These are phyloP conservation scores for Cyclotella choctawhatcheeana DNA, from an alignment of 108 stramenopile species.

Conservation along the genomic window DNA sequence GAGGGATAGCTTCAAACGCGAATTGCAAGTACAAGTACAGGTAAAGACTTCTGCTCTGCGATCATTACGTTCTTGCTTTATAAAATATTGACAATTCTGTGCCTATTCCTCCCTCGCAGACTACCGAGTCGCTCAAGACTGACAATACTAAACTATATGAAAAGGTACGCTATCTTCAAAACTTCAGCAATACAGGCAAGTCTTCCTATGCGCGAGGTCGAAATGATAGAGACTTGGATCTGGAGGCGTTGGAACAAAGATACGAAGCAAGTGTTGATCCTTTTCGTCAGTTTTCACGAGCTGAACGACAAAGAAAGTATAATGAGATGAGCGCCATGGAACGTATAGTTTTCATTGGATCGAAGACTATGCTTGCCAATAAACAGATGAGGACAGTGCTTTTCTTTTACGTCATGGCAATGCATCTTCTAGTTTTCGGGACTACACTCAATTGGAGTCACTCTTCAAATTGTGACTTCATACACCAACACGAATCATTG, in stretches of 20 bases:
- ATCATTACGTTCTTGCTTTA: no score
- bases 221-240: constrained; percentile 76
- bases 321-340: constrained; percentile 90
- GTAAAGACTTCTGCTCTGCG: no score
- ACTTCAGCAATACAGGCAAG: constrained; percentile 46
- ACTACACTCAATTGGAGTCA: constrained; percentile 92
- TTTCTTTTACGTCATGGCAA: constrained; percentile 77
- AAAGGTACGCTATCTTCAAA: constrained; percentile 89
- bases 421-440: constrained; percentile 87
- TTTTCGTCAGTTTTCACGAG: constrained; percentile 83
- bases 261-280: constrained; percentile 91
- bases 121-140: constrained; percentile 73
- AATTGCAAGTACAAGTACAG: constrained; percentile 85
- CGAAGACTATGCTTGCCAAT: constrained; percentile 80
- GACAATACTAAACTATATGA: constrained; percentile 93
- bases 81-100: no score
- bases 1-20: constrained; percentile 88
- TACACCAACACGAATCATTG: constrained; percentile 33
- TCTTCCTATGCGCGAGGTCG: constrained; percentile 26
- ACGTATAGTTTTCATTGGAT: constrained; percentile 81
- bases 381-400: constrained; percentile 85
- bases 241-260: constrained; percentile 87
- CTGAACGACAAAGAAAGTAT: constrained; percentile 85
- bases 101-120: no score
- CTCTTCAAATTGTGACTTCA: constrained; percentile 32